Evolutionary conservation across 441 rosid genomes (phyloP).

Genomic region (Syzygium syzygioides): DNA sequence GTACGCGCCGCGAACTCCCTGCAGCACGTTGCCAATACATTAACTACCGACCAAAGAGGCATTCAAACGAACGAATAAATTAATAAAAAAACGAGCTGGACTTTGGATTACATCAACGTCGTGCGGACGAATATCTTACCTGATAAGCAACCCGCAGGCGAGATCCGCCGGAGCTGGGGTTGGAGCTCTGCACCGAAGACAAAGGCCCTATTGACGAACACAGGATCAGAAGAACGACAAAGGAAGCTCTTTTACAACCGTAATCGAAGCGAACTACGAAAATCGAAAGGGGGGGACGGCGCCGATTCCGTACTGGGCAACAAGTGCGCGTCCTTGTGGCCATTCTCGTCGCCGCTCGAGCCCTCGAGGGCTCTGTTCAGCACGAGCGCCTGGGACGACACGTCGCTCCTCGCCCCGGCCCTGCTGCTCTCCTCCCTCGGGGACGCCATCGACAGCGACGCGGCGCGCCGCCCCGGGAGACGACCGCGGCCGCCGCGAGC

Average conservation of each 20-base stretch:
- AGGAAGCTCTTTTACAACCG: not conserved
- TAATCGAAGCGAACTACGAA: not conserved
- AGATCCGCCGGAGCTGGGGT: constrained; percentile 47
- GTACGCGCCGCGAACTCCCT: constrained; percentile 92
- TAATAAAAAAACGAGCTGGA: not conserved
- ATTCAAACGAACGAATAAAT: not conserved
- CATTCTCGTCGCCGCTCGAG: constrained; percentile 12
- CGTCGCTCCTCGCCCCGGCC: not conserved
- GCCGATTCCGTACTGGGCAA: constrained; percentile 46
- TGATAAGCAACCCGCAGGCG: constrained; percentile 94
- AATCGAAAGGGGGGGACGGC: not conserved
- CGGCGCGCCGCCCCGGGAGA: not conserved
- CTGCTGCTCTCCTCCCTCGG: constrained; percentile 8
- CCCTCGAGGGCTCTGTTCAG: constrained; percentile 30
- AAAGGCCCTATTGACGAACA: constrained; percentile 51
- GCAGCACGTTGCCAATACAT: not conserved
- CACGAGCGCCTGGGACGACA: constrained; percentile 20
- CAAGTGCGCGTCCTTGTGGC: constrained; percentile 28
- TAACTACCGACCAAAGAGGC: not conserved
- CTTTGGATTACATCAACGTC: not conserved
- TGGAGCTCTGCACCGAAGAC: constrained; percentile 44
- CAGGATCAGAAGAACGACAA: not conserved
- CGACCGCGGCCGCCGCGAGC: not conserved
- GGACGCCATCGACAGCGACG: constrained; percentile 12
- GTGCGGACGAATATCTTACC: constrained; percentile 18